A percentile compares a stretch with the other conserved stretches of the same genome.
Evolutionary conservation across 2,329 filamentous ascomycete species (phyloP).

Genomic region (Penicillium sp.): DNA sequence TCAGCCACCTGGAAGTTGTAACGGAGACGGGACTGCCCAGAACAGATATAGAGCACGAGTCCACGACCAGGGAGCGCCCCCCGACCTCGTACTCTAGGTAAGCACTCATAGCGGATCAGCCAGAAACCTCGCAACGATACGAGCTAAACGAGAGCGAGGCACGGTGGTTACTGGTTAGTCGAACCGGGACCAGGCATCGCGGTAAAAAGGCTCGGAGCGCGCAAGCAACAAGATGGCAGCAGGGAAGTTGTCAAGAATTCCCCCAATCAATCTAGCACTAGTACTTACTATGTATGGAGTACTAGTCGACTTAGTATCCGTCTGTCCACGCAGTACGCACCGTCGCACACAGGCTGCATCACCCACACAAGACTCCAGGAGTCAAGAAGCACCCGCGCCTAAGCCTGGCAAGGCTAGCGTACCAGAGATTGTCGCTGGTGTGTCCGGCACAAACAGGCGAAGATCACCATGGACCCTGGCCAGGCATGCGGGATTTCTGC

Average conservation of each 20-base stretch:
- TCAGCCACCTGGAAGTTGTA: not conserved
- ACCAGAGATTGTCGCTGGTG: not conserved
- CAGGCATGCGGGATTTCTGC: conserved; percentile 8
- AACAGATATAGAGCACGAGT: not conserved
- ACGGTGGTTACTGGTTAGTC: not conserved
- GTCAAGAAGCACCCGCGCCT: not conserved
- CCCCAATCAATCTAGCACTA: too few species aligned
- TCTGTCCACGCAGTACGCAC: not conserved
- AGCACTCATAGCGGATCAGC: not conserved
- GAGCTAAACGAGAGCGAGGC: not conserved
- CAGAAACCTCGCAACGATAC: not conserved
- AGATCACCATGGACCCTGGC: not conserved
- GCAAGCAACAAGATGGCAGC: too few species aligned
- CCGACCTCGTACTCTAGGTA: not conserved
- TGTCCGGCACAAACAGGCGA: conserved; percentile 1
- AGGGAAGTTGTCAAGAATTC: too few species aligned
- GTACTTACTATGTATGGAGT: too few species aligned
- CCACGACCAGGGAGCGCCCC: not conserved
- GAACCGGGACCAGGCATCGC: not conserved
- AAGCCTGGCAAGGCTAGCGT: not conserved
- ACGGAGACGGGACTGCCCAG: not conserved
- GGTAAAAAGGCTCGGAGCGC: not conserved
- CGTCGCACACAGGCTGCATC: too few species aligned
- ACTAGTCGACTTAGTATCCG: too few species aligned
- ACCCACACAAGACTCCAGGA: too few species aligned